These are phyloP conservation scores for Nothophytophthora sp. DNA, from an alignment of 352 stramenopile genomes.

Conservation along the genomic window DNA sequence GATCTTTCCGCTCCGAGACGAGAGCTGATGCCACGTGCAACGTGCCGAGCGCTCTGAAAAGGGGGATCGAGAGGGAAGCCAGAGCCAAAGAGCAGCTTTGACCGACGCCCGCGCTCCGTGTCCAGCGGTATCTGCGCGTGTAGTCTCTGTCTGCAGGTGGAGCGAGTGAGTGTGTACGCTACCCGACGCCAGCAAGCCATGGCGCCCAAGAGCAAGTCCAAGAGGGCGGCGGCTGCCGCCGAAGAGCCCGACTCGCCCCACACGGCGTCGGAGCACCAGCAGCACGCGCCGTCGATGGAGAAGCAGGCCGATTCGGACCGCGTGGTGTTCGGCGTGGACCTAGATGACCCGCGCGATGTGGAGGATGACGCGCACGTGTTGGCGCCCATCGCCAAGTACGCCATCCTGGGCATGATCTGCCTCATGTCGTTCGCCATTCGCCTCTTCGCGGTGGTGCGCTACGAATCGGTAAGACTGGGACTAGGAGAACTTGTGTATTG, in stretches of 20 bases:
- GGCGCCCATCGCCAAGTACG: constrained; percentile 86
- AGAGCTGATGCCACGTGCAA: constrained; percentile 38
- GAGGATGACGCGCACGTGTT: constrained; percentile 79
- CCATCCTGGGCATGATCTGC: constrained; percentile 92
- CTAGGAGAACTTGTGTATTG: no score
- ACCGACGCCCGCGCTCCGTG: no score
- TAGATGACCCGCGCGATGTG: constrained; percentile 52
- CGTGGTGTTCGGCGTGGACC: constrained; percentile 66
- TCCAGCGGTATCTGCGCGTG: no score
- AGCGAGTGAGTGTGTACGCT: constrained; percentile 1
- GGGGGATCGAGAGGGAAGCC: not conserved
- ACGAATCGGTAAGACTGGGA: constrained; percentile 90
- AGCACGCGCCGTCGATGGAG: constrained; percentile 5
- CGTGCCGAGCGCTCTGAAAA: constrained; percentile 12
- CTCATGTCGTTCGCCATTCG: constrained; percentile 93
- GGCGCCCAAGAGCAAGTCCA: constrained; percentile 62
- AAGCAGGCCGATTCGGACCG: constrained; percentile 9
- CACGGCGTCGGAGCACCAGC: constrained; percentile 16
- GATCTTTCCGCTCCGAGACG: constrained; percentile 14
- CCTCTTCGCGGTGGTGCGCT: constrained; percentile 93
- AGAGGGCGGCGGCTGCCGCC: constrained; percentile 41
- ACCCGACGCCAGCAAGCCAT: constrained; percentile 30
- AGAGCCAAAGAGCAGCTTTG: constrained; percentile 1
- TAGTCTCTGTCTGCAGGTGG: no score
- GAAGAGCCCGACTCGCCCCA: constrained; percentile 21